Conservation (phyloP, 225 moss, liverwort and hornwort genomes). For the Asterella californica region DNA sequence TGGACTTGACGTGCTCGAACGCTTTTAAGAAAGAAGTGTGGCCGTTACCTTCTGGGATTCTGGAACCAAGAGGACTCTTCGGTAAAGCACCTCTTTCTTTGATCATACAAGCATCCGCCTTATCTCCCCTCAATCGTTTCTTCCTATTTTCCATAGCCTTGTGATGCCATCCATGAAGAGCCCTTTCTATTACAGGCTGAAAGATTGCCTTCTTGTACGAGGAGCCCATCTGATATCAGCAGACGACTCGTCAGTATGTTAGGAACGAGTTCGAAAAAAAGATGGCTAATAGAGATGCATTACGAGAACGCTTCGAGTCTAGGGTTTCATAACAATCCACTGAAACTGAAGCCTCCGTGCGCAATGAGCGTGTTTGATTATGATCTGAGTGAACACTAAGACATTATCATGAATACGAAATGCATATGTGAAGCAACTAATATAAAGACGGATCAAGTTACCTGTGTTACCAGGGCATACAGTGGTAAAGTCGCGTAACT, state of each 20-base stretch:
- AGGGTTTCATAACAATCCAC: neutral
- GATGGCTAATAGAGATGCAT: neutral
- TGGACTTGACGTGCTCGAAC: conserved; percentile 7
- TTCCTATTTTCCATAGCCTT: conserved; percentile 45
- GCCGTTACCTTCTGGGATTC: neutral
- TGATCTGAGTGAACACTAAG: neutral
- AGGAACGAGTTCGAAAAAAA: neutral
- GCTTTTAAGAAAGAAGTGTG: neutral
- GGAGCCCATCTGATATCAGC: conserved; percentile 52
- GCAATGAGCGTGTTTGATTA: neutral
- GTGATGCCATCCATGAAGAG: conserved; percentile 42
- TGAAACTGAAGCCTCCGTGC: neutral
- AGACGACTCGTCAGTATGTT: neutral
- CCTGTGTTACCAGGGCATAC: conserved; percentile 82
- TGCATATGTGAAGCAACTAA: neutral
- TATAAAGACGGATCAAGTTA: conserved; percentile 2
- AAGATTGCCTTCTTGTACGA: conserved; percentile 49
- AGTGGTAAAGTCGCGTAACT: conserved; percentile 74
- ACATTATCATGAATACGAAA: neutral
- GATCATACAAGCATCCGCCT: neutral
- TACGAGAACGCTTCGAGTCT: neutral
- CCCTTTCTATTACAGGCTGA: conserved; percentile 25
- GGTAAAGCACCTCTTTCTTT: neutral
- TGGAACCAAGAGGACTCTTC: neutral
- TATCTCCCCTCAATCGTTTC: conserved; percentile 23